A percentile compares a stretch with the other conserved stretches of the same genome.
These are phyloP conservation scores for Yarrowia alimentaria DNA, from an alignment of 805 yeast species.

Conservation along the genomic window DNA sequence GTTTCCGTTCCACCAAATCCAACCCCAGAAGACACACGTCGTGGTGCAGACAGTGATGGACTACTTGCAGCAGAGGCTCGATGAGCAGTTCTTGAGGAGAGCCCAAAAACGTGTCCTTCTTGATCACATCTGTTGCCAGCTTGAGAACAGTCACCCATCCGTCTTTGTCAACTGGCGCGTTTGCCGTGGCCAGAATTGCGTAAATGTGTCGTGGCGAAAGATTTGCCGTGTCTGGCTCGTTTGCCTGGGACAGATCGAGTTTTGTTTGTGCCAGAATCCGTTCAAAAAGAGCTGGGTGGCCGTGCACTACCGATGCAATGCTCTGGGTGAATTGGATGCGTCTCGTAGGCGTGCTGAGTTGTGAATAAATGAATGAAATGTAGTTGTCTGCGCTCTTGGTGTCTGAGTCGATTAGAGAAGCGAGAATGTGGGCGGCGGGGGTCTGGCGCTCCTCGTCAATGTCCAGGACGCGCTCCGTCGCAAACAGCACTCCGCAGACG, in stretches of 20 bases:
- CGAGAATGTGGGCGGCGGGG: constrained; percentile 1
- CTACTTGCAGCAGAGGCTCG: constrained; percentile 11
- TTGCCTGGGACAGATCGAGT: not conserved
- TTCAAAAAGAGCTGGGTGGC: not conserved
- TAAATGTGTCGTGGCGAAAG: constrained; percentile 3
- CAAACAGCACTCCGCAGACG: not conserved
- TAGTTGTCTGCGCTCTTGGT: not conserved
- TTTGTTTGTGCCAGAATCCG: not conserved
- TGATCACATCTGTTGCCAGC: not conserved
- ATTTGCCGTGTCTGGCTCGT: not conserved
- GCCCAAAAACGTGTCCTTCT: constrained; percentile 7
- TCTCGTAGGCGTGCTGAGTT: not conserved
- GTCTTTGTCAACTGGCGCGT: not conserved
- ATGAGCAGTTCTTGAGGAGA: constrained; percentile 16
- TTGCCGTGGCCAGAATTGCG: constrained; percentile 4
- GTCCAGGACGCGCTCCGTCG: too few relatives aligned
- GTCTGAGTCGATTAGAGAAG: constrained; percentile 3
- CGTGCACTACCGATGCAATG: not conserved
- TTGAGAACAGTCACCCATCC: constrained; percentile 2
- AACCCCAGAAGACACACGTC: constrained; percentile 5
- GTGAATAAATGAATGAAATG: not conserved
- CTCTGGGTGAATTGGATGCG: constrained; percentile 17
- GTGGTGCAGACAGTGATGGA: not conserved
- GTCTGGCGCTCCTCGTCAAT: constrained; percentile 2
- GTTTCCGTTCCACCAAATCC: constrained; percentile 10